Base-by-base conservation (phyloP, 2,329 filamentous ascomycete genomes). In the Penicillium frequentans region DNA sequence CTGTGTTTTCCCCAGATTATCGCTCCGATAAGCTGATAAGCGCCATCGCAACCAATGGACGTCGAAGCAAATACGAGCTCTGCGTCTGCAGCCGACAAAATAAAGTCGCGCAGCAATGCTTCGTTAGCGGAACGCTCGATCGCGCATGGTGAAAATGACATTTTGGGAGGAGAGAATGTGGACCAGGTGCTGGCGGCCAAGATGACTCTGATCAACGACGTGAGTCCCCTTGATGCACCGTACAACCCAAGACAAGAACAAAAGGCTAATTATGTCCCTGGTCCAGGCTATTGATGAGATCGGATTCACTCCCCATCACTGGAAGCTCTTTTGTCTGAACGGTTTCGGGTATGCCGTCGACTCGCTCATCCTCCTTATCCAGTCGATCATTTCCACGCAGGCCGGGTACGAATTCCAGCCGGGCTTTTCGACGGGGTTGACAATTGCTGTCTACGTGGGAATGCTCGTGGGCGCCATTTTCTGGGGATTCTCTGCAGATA, bases 401-500 rank as follows among this genome's bases (percentile, higher is more conserved):
- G 64, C 54, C 53, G 64, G 54, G 59, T 60, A 29, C 27, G 66
- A 71, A 39, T 69, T 64, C 62, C 68, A 57, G 49, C 73, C 55
- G 51, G 69, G 48, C 47, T 71, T 61, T 55, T 56, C 56, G 52
- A 74, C 68, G 11, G 75, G 76, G 2, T 61, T 77, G 29, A 71
- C 75, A 2, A 66, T 79, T 6, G 77, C 75, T 3, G 71, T 73
- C 5, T 77, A 79, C 50, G 68, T 75, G 13, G 77, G 77, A 23
- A 68, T 80, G 59, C 65, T 79, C 6, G 64, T 75, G 1, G 77
- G 77, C 13, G 77, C 77, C 16, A 68, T 89, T 26, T 89, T 90
- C 73, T 90, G 87, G 87, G 87, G 87, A 2, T 72, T 88, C 29
- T 80, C 80, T 3, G 86, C 86, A 23, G 88, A 90, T 65, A 80